Evolutionary conservation across 2,329 filamentous ascomycete species (phyloP).

Genomic region (Pseudodiploospora longispora): DNA sequence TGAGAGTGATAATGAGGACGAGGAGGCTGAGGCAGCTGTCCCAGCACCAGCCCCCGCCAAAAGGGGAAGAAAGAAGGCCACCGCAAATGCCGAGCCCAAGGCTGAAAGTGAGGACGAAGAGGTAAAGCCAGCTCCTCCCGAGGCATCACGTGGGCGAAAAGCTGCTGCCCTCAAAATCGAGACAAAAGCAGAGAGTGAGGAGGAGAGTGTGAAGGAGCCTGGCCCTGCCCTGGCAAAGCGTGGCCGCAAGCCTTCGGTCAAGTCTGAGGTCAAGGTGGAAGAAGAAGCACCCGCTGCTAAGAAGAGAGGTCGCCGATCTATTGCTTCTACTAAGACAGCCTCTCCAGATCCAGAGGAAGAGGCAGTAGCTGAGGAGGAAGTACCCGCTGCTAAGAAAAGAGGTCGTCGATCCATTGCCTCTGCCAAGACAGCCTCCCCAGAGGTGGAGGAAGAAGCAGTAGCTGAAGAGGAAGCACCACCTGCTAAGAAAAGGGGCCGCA

Average conservation of each 20-base stretch:
- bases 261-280: constrained; percentile 13
- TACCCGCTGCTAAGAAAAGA: constrained; percentile 19
- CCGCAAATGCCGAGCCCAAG: not conserved
- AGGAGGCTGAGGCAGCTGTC: constrained; percentile 9
- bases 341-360: constrained; percentile 11
- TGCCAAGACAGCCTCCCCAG: constrained; percentile 3
- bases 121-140: constrained; percentile 1
- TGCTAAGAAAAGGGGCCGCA: not conserved
- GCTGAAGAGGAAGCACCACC: constrained; percentile 2
- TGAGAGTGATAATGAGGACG: not conserved
- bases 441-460: not conserved
- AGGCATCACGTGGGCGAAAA: not conserved
- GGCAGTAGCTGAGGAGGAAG: constrained; percentile 4
- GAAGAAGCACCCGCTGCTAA: constrained; percentile 11
- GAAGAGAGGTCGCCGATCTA: constrained; percentile 2
- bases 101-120: not conserved
- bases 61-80: constrained; percentile 7
- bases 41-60: constrained; percentile 6
- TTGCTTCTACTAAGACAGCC: constrained; percentile 8
- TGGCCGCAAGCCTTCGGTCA: constrained; percentile 12
- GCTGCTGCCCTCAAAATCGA: constrained; percentile 1
- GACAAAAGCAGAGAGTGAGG: constrained; percentile 4
- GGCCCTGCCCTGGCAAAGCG: constrained; percentile 8
- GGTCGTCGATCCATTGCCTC: constrained; percentile 9
- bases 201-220: constrained; percentile 13